A percentile compares a stretch with the other conserved stretches of the same genome.
Conservation (phyloP, 1,284 basidiomycete species). For the Ceraceosorus bombacis region DNA sequence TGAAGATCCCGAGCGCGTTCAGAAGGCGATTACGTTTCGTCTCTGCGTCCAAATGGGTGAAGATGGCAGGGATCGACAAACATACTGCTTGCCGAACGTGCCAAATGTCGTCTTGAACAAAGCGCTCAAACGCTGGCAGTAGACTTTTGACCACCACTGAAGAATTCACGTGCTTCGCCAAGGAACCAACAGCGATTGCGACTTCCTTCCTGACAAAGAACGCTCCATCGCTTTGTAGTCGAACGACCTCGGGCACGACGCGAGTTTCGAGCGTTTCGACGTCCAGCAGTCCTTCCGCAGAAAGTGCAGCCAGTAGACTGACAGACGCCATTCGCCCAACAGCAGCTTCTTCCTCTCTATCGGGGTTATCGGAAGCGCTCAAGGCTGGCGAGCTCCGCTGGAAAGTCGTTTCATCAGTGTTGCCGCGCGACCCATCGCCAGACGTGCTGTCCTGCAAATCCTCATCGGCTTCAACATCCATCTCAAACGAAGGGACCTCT, state of each 20-base stretch:
- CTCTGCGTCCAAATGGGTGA: constrained; percentile 41
- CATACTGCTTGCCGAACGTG: constrained; percentile 84
- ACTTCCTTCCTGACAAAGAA: constrained; percentile 84
- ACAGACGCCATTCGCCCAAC: constrained; percentile 83
- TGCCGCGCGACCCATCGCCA: background rate
- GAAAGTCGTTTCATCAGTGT: constrained; percentile 5
- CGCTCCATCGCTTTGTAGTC: constrained; percentile 67
- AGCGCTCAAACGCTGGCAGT: constrained; percentile 65
- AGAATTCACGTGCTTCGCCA: constrained; percentile 66
- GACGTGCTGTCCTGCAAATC: constrained; percentile 10
- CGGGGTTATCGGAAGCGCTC: constrained; percentile 19
- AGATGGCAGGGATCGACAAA: constrained; percentile 73
- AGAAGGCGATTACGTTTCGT: background rate
- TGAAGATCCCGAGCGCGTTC: constrained; percentile 52
- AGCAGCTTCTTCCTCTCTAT: constrained; percentile 60
- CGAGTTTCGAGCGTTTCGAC: constrained; percentile 59
- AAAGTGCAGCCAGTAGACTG: constrained; percentile 79
- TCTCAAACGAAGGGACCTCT: background rate
- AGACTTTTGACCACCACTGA: constrained; percentile 53
- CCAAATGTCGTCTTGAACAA: constrained; percentile 66
- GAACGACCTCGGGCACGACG: constrained; percentile 74
- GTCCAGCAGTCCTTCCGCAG: constrained; percentile 51
- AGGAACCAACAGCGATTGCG: constrained; percentile 74
- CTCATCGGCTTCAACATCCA: constrained; percentile 2
- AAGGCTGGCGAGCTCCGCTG: constrained; percentile 11